phyloP scores from a whole-genome alignment of 257 asterid species.

The Forsythia viridissima region DNA sequence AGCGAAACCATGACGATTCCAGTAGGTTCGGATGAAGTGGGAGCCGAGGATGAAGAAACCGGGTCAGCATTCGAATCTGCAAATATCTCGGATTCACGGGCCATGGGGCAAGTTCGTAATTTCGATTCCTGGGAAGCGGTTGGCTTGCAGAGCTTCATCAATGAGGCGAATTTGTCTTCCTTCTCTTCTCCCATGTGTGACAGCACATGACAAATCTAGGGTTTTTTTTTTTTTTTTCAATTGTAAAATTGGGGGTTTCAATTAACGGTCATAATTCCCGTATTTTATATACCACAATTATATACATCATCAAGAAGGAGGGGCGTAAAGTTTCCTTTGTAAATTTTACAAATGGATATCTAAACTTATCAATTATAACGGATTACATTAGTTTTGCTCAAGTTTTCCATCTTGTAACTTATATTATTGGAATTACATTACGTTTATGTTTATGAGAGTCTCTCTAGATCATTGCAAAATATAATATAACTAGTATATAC shows the following conservation, averaged over 20 bases:
- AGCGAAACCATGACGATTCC: conserved; percentile 36
- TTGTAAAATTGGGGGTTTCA: neutral
- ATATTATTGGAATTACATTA: no score
- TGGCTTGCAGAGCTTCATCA: conserved; percentile 23
- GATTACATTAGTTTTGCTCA: no score
- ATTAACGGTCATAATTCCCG: neutral
- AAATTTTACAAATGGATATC: no score
- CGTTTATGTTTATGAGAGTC: no score
- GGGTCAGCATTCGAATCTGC: conserved; percentile 14
- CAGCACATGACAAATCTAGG: neutral
- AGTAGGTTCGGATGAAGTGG: conserved; percentile 23
- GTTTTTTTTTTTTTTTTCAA: neutral
- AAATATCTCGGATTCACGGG: conserved; percentile 33
- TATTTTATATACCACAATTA: no score
- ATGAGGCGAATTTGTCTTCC: conserved; percentile 15
- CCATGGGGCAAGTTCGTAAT: conserved; percentile 30
- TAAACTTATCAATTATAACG: no score
- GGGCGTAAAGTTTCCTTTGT: no score
- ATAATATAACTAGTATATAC: no score
- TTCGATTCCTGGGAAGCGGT: conserved; percentile 35
- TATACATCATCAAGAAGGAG: no score
- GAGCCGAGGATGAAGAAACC: conserved; percentile 18
- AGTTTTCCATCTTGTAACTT: no score
- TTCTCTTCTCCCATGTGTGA: conserved; percentile 11
- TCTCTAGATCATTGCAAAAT: no score